Evolutionary conservation across 1,139 yeast genomes (phyloP).

Genomic region (Martiniozyma asiatica): DNA sequence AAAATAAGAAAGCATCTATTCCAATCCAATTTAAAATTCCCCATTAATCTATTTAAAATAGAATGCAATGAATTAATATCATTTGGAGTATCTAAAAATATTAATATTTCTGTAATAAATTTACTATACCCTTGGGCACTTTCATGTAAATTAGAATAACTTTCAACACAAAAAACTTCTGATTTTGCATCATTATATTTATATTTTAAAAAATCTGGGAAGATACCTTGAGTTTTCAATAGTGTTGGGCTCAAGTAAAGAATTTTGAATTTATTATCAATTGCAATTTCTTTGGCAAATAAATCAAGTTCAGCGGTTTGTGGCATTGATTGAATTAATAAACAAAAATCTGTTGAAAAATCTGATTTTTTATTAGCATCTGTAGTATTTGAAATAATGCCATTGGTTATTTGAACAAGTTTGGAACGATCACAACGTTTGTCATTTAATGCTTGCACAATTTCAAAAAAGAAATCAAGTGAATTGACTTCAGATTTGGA

Average conservation of each 20-base stretch:
- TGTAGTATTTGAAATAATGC: conserved; percentile 10
- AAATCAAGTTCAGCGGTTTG: conserved; percentile 22
- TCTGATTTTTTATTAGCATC: conserved; percentile 14
- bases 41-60: conserved; percentile 49
- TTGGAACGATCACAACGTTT: too few relatives aligned
- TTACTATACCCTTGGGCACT: conserved; percentile 74
- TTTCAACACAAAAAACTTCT: conserved; percentile 54
- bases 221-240: conserved; percentile 22
- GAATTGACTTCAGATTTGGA: too few relatives aligned
- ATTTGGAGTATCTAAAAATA: conserved; percentile 32
- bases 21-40: conserved; percentile 72
- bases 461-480: too few relatives aligned
- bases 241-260: conserved; percentile 19
- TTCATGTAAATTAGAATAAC: conserved; percentile 67
- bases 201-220: conserved; percentile 31
- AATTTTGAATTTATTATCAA: conserved; percentile 28
- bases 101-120: conserved; percentile 40
- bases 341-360: conserved; percentile 26
- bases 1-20: conserved; percentile 47
- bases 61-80: conserved; percentile 34
- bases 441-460: too few relatives aligned
- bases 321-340: conserved; percentile 35
- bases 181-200: conserved; percentile 25
- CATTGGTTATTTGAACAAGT: conserved; percentile 16
- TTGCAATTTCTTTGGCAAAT: conserved; percentile 29